Conservation (phyloP, 2,329 filamentous ascomycete species). For the Zasmidium citrigriseum region DNA sequence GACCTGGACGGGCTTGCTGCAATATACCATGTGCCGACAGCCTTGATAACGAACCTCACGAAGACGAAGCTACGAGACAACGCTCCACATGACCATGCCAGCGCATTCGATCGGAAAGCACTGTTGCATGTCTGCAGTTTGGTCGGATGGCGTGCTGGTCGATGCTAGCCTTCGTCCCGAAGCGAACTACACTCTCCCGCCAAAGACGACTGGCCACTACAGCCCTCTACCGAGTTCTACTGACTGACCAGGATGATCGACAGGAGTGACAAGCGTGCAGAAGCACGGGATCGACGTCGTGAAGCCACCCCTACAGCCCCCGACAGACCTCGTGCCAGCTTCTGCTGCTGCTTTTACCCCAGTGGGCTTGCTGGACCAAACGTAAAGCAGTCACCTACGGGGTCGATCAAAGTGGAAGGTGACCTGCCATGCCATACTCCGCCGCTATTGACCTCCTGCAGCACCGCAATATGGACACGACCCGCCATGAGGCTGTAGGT, state of each 20-base stretch:
- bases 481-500: background rate
- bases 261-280: background rate
- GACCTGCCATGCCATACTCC: background rate
- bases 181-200: background rate
- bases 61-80: background rate
- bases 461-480: background rate
- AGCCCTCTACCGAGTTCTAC: background rate
- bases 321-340: background rate
- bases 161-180: background rate
- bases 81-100: background rate
- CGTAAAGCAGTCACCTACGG: background rate
- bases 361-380: background rate
- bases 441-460: background rate
- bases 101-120: no score
- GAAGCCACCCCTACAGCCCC: background rate
- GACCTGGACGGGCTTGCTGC: background rate
- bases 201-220: background rate
- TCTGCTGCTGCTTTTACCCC: background rate
- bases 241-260: background rate
- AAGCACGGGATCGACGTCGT: background rate
- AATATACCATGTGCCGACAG: background rate
- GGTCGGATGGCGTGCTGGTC: background rate
- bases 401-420: background rate
- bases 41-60: background rate
- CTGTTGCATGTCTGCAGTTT: no score